Conservation (phyloP, 1,284 basidiomycete genomes). For the Apiotrichum porosum region DNA sequence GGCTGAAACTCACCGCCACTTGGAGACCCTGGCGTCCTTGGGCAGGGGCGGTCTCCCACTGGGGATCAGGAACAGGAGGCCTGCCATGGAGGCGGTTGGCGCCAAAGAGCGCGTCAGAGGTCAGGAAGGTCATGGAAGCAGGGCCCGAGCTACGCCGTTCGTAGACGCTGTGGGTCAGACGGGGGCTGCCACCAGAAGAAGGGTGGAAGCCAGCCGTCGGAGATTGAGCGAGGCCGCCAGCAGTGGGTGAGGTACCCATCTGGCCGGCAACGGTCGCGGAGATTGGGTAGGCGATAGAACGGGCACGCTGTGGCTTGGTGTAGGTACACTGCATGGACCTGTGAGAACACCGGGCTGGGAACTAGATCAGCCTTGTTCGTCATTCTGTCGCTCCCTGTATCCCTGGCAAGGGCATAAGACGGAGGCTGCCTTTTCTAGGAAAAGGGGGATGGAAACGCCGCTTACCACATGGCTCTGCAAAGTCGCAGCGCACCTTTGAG, state of each 20-base stretch:
- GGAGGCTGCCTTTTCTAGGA: too few species aligned
- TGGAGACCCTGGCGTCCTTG: neutral
- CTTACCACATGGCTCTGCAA: constrained; percentile 67
- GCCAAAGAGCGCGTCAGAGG: constrained; percentile 26
- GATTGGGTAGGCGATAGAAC: constrained; percentile 15
- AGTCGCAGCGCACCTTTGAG: constrained; percentile 71
- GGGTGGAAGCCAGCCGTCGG: constrained; percentile 1
- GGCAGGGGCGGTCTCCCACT: constrained; percentile 5
- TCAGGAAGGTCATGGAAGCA: neutral
- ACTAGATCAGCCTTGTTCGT: constrained; percentile 7
- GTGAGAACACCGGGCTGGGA: constrained; percentile 67
- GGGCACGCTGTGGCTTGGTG: constrained; percentile 58
- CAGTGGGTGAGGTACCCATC: too few species aligned
- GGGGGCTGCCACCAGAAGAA: too few species aligned
- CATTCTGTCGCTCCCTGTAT: neutral
- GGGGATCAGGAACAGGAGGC: constrained; percentile 4
- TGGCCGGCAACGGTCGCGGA: too few species aligned
- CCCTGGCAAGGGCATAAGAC: too few species aligned
- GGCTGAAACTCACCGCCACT: neutral
- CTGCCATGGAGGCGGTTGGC: neutral
- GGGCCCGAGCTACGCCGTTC: constrained; percentile 12
- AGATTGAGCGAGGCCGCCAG: neutral
- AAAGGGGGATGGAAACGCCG: too few species aligned
- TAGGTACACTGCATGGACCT: constrained; percentile 73
- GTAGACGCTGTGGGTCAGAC: neutral